A percentile compares a stretch with the other conserved stretches of the same genome.
These are phyloP conservation scores for Phyllosticta capitalensis DNA, from an alignment of 2,329 filamentous ascomycete genomes.

Conservation along the genomic window DNA sequence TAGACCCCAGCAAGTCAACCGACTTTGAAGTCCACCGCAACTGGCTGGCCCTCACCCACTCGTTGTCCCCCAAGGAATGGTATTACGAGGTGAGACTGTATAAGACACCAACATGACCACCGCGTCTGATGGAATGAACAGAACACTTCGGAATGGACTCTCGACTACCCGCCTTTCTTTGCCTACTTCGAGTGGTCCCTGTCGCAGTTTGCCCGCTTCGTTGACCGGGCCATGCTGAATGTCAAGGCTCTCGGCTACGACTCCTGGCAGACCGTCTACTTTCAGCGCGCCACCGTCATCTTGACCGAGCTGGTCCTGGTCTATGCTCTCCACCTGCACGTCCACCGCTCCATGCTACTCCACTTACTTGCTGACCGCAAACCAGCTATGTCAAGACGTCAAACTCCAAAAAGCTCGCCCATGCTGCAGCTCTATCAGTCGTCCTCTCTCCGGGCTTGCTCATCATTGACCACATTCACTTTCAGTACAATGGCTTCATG, in stretches of 20 bases:
- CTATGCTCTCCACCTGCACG: constrained; percentile 68
- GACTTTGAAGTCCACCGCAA: constrained; percentile 99
- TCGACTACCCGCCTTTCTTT: constrained; percentile 98
- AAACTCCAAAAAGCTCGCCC: constrained; percentile 65
- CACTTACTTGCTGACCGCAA: constrained; percentile 13
- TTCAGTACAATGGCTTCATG: constrained; percentile 97
- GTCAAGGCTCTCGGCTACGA: constrained; percentile 75
- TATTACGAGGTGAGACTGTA: constrained; percentile 63
- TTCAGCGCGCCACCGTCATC: constrained; percentile 84
- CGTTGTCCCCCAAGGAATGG: constrained; percentile 78
- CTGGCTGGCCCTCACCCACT: constrained; percentile 94
- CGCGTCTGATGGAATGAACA: constrained; percentile 23
- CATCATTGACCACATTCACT: constrained; percentile 97
- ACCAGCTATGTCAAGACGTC: constrained; percentile 65
- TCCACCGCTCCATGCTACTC: constrained; percentile 2
- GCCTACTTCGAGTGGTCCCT: constrained; percentile 93
- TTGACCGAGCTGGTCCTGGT: constrained; percentile 73
- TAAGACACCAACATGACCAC: background rate
- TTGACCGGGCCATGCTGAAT: constrained; percentile 72
- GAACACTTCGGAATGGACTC: constrained; percentile 97
- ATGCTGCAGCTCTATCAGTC: constrained; percentile 80
- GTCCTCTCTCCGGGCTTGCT: constrained; percentile 85
- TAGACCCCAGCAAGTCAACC: constrained; percentile 71
- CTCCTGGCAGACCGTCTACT: constrained; percentile 90
- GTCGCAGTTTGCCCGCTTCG: constrained; percentile 66